Percentiles rank a stretch among this genome's conserved stretches.
These are phyloP conservation scores for Rozella allomycis DNA, from an alignment of 371 early-diverging fungal genomes.

Conservation along the genomic window DNA sequence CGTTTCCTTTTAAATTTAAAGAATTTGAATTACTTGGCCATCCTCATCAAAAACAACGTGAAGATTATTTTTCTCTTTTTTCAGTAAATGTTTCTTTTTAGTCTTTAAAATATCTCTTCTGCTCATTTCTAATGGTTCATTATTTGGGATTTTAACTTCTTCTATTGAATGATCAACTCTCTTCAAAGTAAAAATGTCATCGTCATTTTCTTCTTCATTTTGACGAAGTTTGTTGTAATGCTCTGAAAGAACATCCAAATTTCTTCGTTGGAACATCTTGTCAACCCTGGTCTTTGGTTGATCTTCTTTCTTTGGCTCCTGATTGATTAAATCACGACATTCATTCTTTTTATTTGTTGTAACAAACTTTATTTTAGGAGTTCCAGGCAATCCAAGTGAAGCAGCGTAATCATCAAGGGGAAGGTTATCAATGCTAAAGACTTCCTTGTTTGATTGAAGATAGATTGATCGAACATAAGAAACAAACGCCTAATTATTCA, in stretches of 20 bases:
- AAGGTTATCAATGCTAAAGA: conserved; percentile 60
- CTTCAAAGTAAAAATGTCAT: conserved; percentile 56
- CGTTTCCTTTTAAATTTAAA: too few relatives aligned
- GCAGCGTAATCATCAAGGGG: conserved; percentile 71
- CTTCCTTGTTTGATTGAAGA: conserved; percentile 59
- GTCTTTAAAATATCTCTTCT: conserved; percentile 22
- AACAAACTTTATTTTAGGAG: conserved; percentile 77
- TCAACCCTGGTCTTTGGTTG: conserved; percentile 60
- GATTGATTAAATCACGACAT: neutral
- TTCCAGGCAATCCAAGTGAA: conserved; percentile 74
- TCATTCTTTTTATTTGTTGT: conserved; percentile 7
- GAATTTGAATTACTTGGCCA: neutral
- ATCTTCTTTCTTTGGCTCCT: neutral
- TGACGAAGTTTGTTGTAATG: conserved; percentile 50
- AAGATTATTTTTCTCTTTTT: neutral
- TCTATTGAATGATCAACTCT: conserved; percentile 45
- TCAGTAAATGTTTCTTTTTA: neutral
- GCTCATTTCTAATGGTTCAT: conserved; percentile 7
- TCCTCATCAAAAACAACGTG: conserved; percentile 1
- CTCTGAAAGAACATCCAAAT: conserved; percentile 57
- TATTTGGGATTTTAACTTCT: conserved; percentile 26
- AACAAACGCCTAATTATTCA: conserved; percentile 47
- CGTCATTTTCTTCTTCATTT: conserved; percentile 13
- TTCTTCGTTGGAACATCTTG: conserved; percentile 74
- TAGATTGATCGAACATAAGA: conserved; percentile 77